These are phyloP conservation scores for Nymphaea thermarum DNA, from an alignment of 164 flowering plant species.

Conservation along the genomic window DNA sequence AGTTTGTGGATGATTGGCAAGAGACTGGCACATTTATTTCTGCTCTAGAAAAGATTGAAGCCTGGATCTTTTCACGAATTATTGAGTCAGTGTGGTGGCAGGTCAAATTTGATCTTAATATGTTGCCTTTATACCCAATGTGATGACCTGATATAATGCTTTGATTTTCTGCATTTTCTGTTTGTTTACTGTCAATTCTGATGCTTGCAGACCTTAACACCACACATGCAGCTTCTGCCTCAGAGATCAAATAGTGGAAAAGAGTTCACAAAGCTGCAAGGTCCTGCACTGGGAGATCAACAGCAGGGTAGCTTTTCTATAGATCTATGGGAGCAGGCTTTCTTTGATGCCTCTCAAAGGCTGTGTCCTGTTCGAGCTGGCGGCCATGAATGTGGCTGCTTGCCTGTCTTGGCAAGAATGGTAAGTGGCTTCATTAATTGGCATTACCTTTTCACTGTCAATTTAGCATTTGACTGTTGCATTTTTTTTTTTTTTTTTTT, in stretches of 20 bases:
- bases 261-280: constrained; percentile 29
- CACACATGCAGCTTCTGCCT: constrained; percentile 79
- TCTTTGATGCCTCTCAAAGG: constrained; percentile 71
- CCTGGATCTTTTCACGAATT: constrained; percentile 90
- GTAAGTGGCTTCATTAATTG: constrained; percentile 19
- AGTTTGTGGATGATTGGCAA: constrained; percentile 75
- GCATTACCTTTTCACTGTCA: neutral
- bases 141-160: neutral
- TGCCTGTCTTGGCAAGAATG: constrained; percentile 81
- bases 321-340: constrained; percentile 79
- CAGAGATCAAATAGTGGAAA: constrained; percentile 21
- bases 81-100: constrained; percentile 99
- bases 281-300: constrained; percentile 72
- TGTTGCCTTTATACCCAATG: neutral
- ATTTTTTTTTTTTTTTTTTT: neutral
- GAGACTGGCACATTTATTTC: constrained; percentile 73
- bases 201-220: constrained; percentile 63
- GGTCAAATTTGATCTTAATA: constrained; percentile 27
- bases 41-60: constrained; percentile 78
- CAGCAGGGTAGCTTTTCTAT: constrained; percentile 79
- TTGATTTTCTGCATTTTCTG: neutral
- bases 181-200: neutral
- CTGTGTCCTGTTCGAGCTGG: constrained; percentile 94
- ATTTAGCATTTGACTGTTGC: neutral
- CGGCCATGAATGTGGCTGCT: constrained; percentile 95